Percentiles rank a stretch among this genome's conserved stretches.
Evolutionary conservation across 371 early-diverging fungal genomes (phyloP).

Genomic region (Dipsacomyces acuminosporus): DNA sequence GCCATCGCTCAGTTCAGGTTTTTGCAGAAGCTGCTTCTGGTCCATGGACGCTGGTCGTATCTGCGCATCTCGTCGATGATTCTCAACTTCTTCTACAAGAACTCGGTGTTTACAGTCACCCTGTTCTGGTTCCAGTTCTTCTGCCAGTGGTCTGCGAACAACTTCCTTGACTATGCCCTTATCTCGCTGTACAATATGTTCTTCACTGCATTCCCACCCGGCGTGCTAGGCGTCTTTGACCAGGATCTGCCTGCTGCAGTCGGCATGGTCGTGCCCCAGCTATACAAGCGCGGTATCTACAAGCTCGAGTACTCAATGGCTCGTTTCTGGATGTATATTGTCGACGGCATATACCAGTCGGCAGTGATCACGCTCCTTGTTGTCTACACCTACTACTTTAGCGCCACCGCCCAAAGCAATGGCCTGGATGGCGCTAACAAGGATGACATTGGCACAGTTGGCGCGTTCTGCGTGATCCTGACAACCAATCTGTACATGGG

Average conservation of each 20-base stretch:
- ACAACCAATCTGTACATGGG: conserved; percentile 78
- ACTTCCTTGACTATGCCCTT: conserved; percentile 74
- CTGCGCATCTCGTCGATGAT: conserved; percentile 71
- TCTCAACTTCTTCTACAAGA: conserved; percentile 77
- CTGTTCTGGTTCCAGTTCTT: conserved; percentile 81
- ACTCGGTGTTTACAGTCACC: conserved; percentile 71
- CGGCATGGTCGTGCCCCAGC: conserved; percentile 73
- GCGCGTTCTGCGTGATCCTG: conserved; percentile 69
- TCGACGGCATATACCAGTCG: conserved; percentile 85
- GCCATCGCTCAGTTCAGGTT: conserved; percentile 83
- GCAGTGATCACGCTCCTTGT: conserved; percentile 74
- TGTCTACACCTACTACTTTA: conserved; percentile 49
- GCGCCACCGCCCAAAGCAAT: conserved; percentile 44
- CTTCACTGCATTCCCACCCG: conserved; percentile 70
- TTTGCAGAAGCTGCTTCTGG: conserved; percentile 66
- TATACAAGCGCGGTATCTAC: conserved; percentile 81
- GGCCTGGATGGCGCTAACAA: conserved; percentile 62
- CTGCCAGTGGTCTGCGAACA: conserved; percentile 60
- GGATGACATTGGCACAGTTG: conserved; percentile 70
- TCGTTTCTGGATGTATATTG: conserved; percentile 77
- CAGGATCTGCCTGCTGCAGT: conserved; percentile 76
- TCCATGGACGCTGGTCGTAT: conserved; percentile 85
- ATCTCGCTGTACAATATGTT: conserved; percentile 70
- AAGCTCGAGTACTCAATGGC: conserved; percentile 74
- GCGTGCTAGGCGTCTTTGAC: conserved; percentile 79